Conservation (phyloP, 1,139 yeast species). For the Candida buenavistaensis region DNA sequence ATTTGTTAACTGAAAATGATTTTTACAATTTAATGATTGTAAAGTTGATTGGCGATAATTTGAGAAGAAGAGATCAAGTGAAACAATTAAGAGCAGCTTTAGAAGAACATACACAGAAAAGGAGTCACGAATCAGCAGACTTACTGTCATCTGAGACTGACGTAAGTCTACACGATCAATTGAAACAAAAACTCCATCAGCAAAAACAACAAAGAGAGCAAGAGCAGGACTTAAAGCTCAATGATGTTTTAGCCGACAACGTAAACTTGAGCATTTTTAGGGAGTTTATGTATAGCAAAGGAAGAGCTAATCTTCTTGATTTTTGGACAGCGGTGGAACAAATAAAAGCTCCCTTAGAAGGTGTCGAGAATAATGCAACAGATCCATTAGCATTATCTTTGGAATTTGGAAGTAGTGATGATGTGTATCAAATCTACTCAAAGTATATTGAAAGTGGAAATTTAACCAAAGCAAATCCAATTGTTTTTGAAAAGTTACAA, state of each 20-base stretch:
- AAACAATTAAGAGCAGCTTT: slow-evolving; percentile 69
- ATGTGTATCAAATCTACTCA: slow-evolving; percentile 47
- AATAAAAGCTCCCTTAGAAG: slow-evolving; percentile 73
- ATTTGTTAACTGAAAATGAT: slow-evolving; percentile 69
- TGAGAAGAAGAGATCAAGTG: slow-evolving; percentile 77
- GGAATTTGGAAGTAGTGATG: slow-evolving; percentile 46
- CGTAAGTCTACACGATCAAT: slow-evolving; percentile 6
- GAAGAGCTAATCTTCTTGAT: slow-evolving; percentile 46
- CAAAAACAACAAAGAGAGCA: slow-evolving; percentile 4
- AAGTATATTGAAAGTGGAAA: slow-evolving; percentile 36
- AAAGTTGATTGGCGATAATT: slow-evolving; percentile 59
- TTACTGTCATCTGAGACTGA: slow-evolving; percentile 2
- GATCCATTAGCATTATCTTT: slow-evolving; percentile 27
- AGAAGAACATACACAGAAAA: slow-evolving; percentile 53
- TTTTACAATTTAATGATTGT: slow-evolving; percentile 70
- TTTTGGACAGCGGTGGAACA: slow-evolving; percentile 70
- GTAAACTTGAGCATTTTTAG: slow-evolving; percentile 42
- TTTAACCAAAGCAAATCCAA: slow-evolving; percentile 23
- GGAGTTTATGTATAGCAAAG: slow-evolving; percentile 55
- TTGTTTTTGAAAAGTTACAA: slow-evolving; percentile 17
- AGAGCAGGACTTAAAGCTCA: slow-evolving; percentile 4
- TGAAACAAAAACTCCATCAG: slow-evolving; percentile 11
- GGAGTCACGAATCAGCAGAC: slow-evolving; percentile 8
- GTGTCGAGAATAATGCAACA: slow-evolving; percentile 26
- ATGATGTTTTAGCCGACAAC: slow-evolving; percentile 7